Conservation (phyloP, 2,329 filamentous ascomycete species). For the Cercospora citrullina region DNA sequence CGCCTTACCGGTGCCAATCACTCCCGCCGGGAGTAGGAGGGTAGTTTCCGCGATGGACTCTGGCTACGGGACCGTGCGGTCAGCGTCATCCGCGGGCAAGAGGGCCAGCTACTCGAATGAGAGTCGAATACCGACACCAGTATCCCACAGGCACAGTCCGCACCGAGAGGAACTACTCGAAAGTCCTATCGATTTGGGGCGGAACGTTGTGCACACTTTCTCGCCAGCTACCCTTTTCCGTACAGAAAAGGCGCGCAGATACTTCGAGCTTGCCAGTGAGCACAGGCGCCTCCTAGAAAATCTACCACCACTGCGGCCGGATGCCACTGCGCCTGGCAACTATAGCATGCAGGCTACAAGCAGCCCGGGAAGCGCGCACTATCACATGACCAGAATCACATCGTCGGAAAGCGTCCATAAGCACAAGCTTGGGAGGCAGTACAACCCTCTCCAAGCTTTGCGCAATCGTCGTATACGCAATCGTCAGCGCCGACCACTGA, state of each 20-base stretch:
- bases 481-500: conserved; percentile 71
- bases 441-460: conserved; percentile 91
- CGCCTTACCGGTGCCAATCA: conserved; percentile 54
- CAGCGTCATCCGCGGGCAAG: conserved; percentile 56
- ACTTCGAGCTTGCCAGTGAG: conserved; percentile 82
- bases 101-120: conserved; percentile 19
- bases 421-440: conserved; percentile 63
- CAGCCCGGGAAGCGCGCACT: conserved; percentile 44
- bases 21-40: conserved; percentile 52
- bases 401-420: conserved; percentile 40
- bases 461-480: conserved; percentile 84
- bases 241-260: conserved; percentile 78
- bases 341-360: conserved; percentile 43
- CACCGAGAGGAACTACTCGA: conserved; percentile 12
- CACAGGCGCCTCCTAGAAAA: conserved; percentile 78
- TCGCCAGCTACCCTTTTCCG: conserved; percentile 78
- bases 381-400: conserved; percentile 42
- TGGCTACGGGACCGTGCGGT: conserved; percentile 31
- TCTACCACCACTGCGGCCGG: conserved; percentile 69
- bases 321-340: conserved; percentile 46
- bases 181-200: conserved; percentile 1
- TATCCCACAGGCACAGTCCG: conserved; percentile 18
- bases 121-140: conserved; percentile 13
- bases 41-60: conserved; percentile 45
- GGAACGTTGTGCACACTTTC: conserved; percentile 63